phyloP scores from a whole-genome alignment of 345 rosid genomes.

The Raphanus sativus region DNA sequence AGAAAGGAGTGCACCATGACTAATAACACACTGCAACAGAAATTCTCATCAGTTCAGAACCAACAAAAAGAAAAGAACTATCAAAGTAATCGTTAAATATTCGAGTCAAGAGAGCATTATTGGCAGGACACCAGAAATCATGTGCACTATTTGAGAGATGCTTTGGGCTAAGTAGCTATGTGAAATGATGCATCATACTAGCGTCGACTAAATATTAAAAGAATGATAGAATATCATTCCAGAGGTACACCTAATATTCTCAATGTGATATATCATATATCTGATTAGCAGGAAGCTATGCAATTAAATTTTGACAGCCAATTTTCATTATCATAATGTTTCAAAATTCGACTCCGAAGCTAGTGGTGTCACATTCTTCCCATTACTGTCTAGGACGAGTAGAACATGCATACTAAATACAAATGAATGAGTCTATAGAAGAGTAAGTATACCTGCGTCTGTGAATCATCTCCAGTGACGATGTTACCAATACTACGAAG shows the following conservation, averaged over 20 bases:
- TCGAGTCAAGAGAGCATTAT: neutral
- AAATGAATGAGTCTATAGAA: neutral
- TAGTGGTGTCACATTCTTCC: neutral
- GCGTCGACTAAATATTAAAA: neutral
- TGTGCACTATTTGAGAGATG: neutral
- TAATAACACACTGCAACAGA: constrained; percentile 64
- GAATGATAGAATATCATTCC: neutral
- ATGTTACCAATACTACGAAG: constrained; percentile 85
- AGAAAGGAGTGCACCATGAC: constrained; percentile 72
- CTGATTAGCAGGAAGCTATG: neutral
- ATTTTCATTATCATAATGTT: constrained; percentile 4
- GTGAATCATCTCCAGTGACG: constrained; percentile 80
- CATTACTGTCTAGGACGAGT: neutral
- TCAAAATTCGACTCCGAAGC: neutral
- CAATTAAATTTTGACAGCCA: constrained; percentile 6
- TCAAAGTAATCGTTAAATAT: neutral
- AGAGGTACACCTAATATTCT: neutral
- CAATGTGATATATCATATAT: neutral
- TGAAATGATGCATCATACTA: neutral
- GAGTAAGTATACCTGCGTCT: constrained; percentile 52
- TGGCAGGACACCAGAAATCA: neutral
- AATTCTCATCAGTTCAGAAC: constrained; percentile 27
- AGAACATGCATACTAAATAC: neutral
- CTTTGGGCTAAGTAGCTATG: neutral
- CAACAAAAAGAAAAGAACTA: neutral